Evolutionary conservation across 164 flowering plant species (phyloP), one percentile per base, ranked within the genome.

Genomic region (Hamamelis virginiana): DNA sequence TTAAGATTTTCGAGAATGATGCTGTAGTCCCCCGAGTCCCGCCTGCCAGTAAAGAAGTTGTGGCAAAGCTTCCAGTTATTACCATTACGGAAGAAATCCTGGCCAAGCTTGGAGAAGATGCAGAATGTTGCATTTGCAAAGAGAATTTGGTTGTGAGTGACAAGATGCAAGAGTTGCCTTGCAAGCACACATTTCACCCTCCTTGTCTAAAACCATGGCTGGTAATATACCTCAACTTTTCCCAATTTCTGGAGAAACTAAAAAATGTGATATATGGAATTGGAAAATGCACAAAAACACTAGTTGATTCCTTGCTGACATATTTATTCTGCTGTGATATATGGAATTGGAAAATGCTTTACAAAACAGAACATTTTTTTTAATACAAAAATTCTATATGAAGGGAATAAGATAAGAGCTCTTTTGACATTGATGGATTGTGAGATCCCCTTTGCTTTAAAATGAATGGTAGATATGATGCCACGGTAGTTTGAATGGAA

Each of bases 191-290:
- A 51, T 95, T 86, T 69, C 99, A 95, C 76, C 97, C 96, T 23
- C 80, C 84, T 6, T 95, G 99, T 75, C 75, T 92, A 28, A 95
- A 92, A 82, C 97, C 97, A 50, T 95, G 99, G 99, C 97, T 95
- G 93, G 98, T 89, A 82, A 68, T 56, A 18, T 61, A 26, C 16
- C 57, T 67, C 45, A 3, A 44, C 19, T 55, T 23, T 18, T 70
- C 27, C 57, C 14, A 22, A 16, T 26, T 53, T 14, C 6, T 38
- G 22, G 44, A 28, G 25, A 8, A 22, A 22, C 26, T 55, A 1
- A 19, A 33, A 33, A 33, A 33, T 33, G 41, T 33, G n/a, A n/a
- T n/a, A n/a, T n/a, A n/a, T n/a, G n/a, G n/a, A n/a, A n/a, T n/a
- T n/a, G n/a, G n/a, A n/a, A n/a, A n/a, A n/a, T n/a, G n/a, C n/a